Conservation (phyloP, 2,329 filamentous ascomycete genomes). For the Fusarium chlamydosporum region DNA sequence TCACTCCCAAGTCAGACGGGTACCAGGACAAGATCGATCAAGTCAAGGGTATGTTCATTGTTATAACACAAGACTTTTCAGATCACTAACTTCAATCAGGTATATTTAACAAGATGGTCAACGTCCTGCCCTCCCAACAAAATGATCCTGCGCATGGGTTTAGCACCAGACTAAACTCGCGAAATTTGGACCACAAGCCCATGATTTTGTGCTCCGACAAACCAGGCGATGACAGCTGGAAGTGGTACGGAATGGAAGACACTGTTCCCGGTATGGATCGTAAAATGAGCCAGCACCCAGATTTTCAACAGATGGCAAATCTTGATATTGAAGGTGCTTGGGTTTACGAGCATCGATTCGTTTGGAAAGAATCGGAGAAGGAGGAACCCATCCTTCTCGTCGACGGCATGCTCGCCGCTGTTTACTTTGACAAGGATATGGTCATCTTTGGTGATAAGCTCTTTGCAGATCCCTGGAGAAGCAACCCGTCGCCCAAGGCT, state of each 20-base stretch:
- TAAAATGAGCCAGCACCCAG: background rate
- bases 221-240: background rate
- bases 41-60: background rate
- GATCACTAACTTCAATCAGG: background rate
- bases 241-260: background rate
- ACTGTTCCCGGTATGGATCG: background rate
- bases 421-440: background rate
- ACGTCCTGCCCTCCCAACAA: background rate
- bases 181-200: background rate
- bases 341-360: background rate
- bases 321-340: background rate
- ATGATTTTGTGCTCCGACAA: background rate
- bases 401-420: background rate
- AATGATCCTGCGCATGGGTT: background rate
- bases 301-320: background rate
- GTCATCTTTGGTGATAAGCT: background rate
- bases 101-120: background rate
- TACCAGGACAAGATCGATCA: background rate
- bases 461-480: background rate
- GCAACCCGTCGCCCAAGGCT: background rate
- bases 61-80: background rate
- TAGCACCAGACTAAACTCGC: background rate
- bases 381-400: background rate
- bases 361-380: background rate
- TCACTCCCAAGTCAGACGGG: background rate